Percentiles rank a stretch among this genome's conserved stretches.
phyloP scores from a whole-genome alignment of 2,329 filamentous ascomycete genomes.

The Fusarium clavum region DNA sequence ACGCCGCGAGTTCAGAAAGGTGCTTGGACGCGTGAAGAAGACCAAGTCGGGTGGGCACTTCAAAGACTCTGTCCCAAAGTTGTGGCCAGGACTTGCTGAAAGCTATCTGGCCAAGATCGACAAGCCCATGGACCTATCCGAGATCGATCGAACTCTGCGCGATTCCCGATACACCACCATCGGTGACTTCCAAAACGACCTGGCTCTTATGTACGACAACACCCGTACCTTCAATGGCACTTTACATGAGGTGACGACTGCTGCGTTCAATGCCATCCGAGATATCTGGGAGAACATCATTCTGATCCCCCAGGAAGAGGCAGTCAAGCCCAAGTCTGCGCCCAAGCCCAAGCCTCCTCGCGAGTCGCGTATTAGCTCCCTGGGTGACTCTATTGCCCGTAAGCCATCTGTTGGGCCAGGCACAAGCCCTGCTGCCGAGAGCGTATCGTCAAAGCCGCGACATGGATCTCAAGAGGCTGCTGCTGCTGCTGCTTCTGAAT shows the following conservation, averaged over 20 bases:
- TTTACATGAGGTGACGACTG: constrained; percentile 76
- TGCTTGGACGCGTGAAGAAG: constrained; percentile 83
- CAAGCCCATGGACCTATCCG: constrained; percentile 84
- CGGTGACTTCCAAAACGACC: constrained; percentile 79
- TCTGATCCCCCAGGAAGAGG: constrained; percentile 63
- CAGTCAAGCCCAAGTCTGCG: constrained; percentile 65
- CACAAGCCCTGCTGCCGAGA: constrained; percentile 46
- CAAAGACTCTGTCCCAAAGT: constrained; percentile 78
- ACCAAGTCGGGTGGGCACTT: constrained; percentile 84
- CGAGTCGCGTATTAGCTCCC: constrained; percentile 48
- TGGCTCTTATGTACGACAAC: constrained; percentile 84
- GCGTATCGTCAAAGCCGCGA: constrained; percentile 34
- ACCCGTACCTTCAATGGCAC: constrained; percentile 84
- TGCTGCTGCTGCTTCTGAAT: constrained; percentile 35
- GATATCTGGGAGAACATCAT: constrained; percentile 61
- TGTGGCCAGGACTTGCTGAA: constrained; percentile 80
- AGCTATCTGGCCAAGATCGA: constrained; percentile 77
- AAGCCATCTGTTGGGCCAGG: constrained; percentile 49
- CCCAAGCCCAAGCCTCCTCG: constrained; percentile 55
- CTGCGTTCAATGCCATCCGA: constrained; percentile 67
- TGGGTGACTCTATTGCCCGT: constrained; percentile 43
- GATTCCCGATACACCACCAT: constrained; percentile 74
- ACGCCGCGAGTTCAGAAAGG: constrained; percentile 71
- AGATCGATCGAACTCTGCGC: constrained; percentile 85
- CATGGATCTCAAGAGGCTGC: constrained; percentile 34